Evolutionary conservation across 202 grass and related monocot species (phyloP), one percentile per base, ranked within the genome.

Genomic region (Schoenoplectus tabernaemontani): DNA sequence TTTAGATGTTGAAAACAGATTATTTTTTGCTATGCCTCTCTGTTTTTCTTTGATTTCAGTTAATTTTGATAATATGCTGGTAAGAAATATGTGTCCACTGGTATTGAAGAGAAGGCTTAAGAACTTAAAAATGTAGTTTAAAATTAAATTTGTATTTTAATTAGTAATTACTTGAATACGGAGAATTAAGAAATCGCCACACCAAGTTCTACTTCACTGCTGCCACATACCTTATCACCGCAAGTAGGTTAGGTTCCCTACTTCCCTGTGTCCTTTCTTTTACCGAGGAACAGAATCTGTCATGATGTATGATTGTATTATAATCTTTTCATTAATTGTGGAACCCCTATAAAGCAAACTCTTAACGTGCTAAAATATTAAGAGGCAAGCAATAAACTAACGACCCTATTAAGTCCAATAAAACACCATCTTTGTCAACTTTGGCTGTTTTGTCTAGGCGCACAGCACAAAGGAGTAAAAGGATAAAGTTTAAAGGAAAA

Each of bases 321-420:
- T 7, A 70, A 70, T 70, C 10, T 12, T 44, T 26, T 69, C 41
- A 44, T 39, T 44, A 46, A 70, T 70, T 44, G 39, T n/a, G 65
- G 65, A 70, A 44, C n/a, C 9, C 41, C 67, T 48, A 48, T 28
- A 69, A 69, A 69, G 65, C 19, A 69, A 69, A 19, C 11, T 11
- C 20, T 22, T 16, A 47, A 30, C 9, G 42, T 71, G 66, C 41
- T 47, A 48, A 28, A 47, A 48, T 48, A 71, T 26, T 71, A n/a
- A 47, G 67, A 30, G 41, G 38, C 66, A 70, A 70, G 23, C 22
- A 47, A 47, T 71, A 71, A 71, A 48, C 19, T 71, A 71, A 71
- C 42, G 9, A 7, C 11, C 67, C 42, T 71, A 71, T 47, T 71
- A 46, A 47, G 10, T 46, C 66, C 66, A 70, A 70, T 71, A 30